Base-by-base conservation (phyloP, 1,284 basidiomycete species). In the Trichosporon sp. region DNA sequence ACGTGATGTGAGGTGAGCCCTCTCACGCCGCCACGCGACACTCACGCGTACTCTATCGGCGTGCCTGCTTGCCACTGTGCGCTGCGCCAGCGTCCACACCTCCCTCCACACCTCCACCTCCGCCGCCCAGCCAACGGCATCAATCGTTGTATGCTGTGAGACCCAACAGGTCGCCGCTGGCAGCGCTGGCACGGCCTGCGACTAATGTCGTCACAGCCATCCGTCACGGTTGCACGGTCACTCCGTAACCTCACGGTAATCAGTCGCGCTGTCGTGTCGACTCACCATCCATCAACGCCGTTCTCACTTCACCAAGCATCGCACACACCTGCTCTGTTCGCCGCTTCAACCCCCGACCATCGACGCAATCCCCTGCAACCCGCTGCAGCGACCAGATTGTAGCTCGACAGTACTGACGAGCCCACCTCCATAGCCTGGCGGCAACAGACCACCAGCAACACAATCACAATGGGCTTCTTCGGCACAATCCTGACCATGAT, bases 401-500 rank as follows among this genome's bases (percentile, higher is more conserved):
- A n/a, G n/a, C n/a, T n/a, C n/a, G n/a, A 54, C 49, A 54, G 27
- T 21, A 27, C 25, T 14, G 14, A 16, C 49, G 14, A 8, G 25
- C 49, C 9, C 14, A 13, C 8, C 19, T 19, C 6, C 27, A 2
- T n/a, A 11, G 49, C 49, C 49, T 54, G 49, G 27, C 49, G 49
- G 49, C 49, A 29, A 29, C 9, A 14, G 2, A 2, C 31, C 7
- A 23, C 2, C 56, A 27, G 19, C 23, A 3, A 2, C 8, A 29
- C 58, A 6, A 3, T 21, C 56, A 56, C 23, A 29, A 62, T 65
- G 64, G 27, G 46, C 4, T 68, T 58, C 54, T 70, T 76, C 65
- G 74, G 76, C 57, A 73, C 78, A 61, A 56, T 81, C 40, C 33
- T 78, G 57, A 77, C 79, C 21, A 66, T 78, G 58, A 8, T 78